A percentile compares a stretch with the other conserved stretches of the same genome.
Conservation (phyloP, 140 eudicot species). For the Bidens hawaiensis region DNA sequence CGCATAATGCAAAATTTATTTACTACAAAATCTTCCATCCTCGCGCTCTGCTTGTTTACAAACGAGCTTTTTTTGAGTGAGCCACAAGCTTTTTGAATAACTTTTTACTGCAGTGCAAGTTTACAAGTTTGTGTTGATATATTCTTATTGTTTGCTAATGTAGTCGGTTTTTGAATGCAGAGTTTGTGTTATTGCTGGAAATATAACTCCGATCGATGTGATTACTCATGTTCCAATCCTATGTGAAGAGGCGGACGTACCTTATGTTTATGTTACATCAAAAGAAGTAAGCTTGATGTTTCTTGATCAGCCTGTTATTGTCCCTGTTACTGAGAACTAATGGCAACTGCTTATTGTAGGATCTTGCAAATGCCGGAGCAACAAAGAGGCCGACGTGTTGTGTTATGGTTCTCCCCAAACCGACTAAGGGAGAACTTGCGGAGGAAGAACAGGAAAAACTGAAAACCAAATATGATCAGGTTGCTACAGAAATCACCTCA, state of each 20-base stretch:
- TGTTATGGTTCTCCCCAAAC: slow-evolving; percentile 72
- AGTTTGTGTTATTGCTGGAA: slow-evolving; percentile 90
- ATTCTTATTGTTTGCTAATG: not conserved
- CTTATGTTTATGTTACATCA: slow-evolving; percentile 78
- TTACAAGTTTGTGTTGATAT: too few species aligned
- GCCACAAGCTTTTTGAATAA: not conserved
- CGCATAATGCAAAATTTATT: not conserved
- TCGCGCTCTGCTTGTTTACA: not conserved
- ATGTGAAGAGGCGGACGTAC: slow-evolving; percentile 90
- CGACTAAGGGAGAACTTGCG: slow-evolving; percentile 74
- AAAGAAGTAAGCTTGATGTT: slow-evolving; percentile 64
- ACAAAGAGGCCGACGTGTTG: slow-evolving; percentile 98
- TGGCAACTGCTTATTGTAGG: slow-evolving; percentile 43
- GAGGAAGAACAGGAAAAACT: slow-evolving; percentile 68
- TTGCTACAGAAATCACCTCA: slow-evolving; percentile 54
- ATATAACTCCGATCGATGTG: slow-evolving; percentile 94
- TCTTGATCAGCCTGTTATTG: not conserved
- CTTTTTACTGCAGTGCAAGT: not conserved
- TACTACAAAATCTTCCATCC: not conserved
- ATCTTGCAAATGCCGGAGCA: slow-evolving; percentile 91
- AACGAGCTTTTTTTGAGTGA: too few species aligned
- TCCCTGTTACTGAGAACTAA: not conserved
- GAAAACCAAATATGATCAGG: slow-evolving; percentile 71
- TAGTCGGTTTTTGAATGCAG: slow-evolving; percentile 41
- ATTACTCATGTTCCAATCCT: slow-evolving; percentile 90